Evolutionary conservation across 2,329 filamentous ascomycete genomes (phyloP), one percentile per base, ranked within the genome.

Genomic region (Fusarium nurragi): DNA sequence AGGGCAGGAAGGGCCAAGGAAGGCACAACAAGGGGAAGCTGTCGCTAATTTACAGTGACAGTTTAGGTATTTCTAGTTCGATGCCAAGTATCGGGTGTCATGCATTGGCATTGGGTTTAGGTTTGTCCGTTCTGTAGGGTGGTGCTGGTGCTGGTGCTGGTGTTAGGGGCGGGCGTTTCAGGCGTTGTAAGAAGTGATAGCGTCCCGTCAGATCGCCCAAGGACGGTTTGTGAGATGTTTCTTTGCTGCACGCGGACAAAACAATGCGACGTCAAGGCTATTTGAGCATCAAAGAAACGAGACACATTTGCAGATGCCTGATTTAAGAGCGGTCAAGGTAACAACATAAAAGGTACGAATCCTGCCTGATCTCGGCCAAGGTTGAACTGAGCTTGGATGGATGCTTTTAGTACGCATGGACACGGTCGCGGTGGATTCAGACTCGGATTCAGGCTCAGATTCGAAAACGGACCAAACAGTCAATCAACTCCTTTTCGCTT

Each of bases 181-280:
- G 69, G 68, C 64, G 50, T 47, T 39, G 45, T 46, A 23, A 34
- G 39, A 39, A 43, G 51, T 38, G 56, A 52, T 56, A 47, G 45
- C 56, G 56, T 61, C 65, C 59, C 63, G 63, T 70, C 57, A 63
- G 25, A 68, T 55, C 54, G 23, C 37, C 22, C 13, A n/a, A n/a
- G n/a, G n/a, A n/a, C n/a, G n/a, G n/a, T n/a, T n/a, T 30, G 26
- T 30, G 26, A 30, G 21, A 28, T 45, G 32, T 64, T 65, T 56
- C 43, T 43, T 56, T 56, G 25, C 45, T 45, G 48, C 23, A 37
- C 64, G 32, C 41, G 28, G 45, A 52, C 40, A 23, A 53, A 16
- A 26, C 11, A 19, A 67, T 23, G 59, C 49, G 54, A 50, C 47
- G 60, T 57, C 32, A 61, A 61, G 50, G 28, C 19, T 38, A 41